These are phyloP conservation scores for Termitomyces sp. DNA, from an alignment of 768 basidiomycete species.

Conservation along the genomic window DNA sequence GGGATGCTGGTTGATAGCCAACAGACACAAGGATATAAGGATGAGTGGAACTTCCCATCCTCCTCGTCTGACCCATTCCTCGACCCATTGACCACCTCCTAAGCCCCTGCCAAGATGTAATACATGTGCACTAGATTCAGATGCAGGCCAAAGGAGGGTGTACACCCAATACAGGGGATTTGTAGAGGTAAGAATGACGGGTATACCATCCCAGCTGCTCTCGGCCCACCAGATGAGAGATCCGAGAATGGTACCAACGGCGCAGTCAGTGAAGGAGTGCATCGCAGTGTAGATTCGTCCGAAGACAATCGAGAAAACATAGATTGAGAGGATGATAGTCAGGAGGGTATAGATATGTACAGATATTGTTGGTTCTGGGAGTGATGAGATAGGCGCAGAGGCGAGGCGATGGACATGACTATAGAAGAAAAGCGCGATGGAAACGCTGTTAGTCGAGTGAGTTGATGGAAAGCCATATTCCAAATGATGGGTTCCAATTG, in stretches of 20 bases:
- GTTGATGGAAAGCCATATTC: slow-evolving; percentile 98
- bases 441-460: slow-evolving; percentile 88
- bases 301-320: slow-evolving; percentile 70
- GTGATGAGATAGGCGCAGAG: slow-evolving; percentile 21
- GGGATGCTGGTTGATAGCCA: slow-evolving; percentile 85
- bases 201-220: slow-evolving; percentile 41
- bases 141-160: slow-evolving; percentile 23
- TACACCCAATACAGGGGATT: slow-evolving; percentile 27
- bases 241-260: slow-evolving; percentile 62
- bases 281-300: slow-evolving; percentile 85
- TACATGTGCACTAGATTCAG: slow-evolving; percentile 17
- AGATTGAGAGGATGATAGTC: slow-evolving; percentile 47
- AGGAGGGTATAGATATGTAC: slow-evolving; percentile 37
- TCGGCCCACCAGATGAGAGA: slow-evolving; percentile 63
- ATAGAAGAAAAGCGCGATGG: slow-evolving; percentile 82
- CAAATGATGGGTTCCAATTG: slow-evolving; percentile 75
- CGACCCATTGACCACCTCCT: slow-evolving; percentile 30
- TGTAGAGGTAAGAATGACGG: slow-evolving; percentile 27
- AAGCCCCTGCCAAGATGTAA: slow-evolving; percentile 38
- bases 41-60: slow-evolving; percentile 59
- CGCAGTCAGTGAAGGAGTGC: slow-evolving; percentile 82
- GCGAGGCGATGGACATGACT: slow-evolving; percentile 55
- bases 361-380: slow-evolving; percentile 39
- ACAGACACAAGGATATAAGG: slow-evolving; percentile 58
- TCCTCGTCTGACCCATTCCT: slow-evolving; percentile 32